Conservation (phyloP, 108 stramenopile species). For the Ochromonas danica region DNA sequence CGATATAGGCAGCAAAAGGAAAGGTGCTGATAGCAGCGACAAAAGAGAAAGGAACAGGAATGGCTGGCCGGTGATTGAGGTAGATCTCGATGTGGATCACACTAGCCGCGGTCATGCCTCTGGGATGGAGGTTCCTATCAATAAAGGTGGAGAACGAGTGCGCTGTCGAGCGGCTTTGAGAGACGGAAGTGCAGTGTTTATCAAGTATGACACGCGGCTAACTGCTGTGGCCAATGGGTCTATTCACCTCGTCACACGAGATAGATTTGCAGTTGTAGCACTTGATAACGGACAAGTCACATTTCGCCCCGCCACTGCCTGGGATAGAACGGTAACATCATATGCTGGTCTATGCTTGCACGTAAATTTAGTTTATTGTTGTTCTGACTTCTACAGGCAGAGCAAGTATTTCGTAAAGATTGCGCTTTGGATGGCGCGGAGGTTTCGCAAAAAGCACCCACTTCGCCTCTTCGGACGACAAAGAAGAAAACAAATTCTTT, state of each 20-base stretch:
- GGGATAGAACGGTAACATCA: neutral
- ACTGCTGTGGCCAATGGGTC: constrained; percentile 27
- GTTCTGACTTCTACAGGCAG: too few relatives aligned
- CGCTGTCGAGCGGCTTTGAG: neutral
- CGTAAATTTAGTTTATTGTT: too few relatives aligned
- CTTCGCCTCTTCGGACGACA: too few relatives aligned
- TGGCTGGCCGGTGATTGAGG: constrained; percentile 8
- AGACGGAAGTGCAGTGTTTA: neutral
- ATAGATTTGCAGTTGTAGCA: neutral
- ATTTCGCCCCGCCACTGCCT: neutral
- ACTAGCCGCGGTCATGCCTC: neutral
- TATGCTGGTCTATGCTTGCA: too few relatives aligned
- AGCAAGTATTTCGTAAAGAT: too few relatives aligned
- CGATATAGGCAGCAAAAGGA: too few relatives aligned
- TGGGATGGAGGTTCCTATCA: constrained; percentile 29
- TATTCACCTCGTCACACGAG: constrained; percentile 3
- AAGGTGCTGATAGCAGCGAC: too few relatives aligned
- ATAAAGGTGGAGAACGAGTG: constrained; percentile 31
- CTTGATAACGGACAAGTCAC: neutral
- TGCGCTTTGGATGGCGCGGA: too few relatives aligned
- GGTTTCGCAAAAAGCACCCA: too few relatives aligned
- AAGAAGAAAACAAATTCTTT: too few relatives aligned
- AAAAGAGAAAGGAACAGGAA: too few relatives aligned
- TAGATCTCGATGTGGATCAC: constrained; percentile 26
- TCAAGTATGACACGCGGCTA: constrained; percentile 26